Conservation (phyloP, 108 stramenopile species). For the Epithemia pelagica region DNA sequence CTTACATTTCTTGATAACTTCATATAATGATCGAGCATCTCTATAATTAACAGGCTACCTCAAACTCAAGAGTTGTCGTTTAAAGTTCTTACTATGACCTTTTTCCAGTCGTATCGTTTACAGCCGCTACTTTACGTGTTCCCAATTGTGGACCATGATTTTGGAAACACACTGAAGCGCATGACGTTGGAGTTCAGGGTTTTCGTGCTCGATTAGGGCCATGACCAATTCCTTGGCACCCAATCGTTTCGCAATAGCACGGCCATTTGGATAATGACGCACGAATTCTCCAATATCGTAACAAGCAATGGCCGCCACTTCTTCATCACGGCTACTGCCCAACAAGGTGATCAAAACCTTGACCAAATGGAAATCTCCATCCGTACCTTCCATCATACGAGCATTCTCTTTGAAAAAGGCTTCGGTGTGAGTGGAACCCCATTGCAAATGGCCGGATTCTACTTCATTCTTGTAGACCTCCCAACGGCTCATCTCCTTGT, state of each 20-base stretch:
- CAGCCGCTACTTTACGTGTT: slow-evolving; percentile 40
- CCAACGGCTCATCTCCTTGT: slow-evolving; percentile 89
- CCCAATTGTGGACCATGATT: slow-evolving; percentile 94
- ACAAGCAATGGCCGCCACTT: slow-evolving; percentile 91
- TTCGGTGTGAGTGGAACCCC: slow-evolving; percentile 92
- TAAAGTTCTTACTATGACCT: no score
- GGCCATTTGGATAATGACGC: slow-evolving; percentile 94
- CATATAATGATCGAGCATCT: no score
- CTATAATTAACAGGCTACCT: no score
- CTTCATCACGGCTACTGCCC: slow-evolving; percentile 61
- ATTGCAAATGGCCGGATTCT: slow-evolving; percentile 80
- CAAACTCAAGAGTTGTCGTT: no score
- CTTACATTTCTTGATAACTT: no score
- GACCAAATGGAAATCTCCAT: slow-evolving; percentile 68
- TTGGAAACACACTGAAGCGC: slow-evolving; percentile 94
- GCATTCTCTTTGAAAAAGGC: slow-evolving; percentile 91
- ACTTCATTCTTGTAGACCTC: slow-evolving; percentile 92
- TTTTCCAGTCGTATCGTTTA: no score
- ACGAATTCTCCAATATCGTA: slow-evolving; percentile 97
- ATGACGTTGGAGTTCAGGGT: slow-evolving; percentile 89
- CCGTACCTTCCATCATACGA: slow-evolving; percentile 67
- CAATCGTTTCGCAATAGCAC: slow-evolving; percentile 76
- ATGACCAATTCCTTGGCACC: slow-evolving; percentile 94
- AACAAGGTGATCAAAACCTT: slow-evolving; percentile 83
- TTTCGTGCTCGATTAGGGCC: slow-evolving; percentile 89